Conservation (phyloP, 768 basidiomycete species). For the Vishniacozyma victoriae region DNA sequence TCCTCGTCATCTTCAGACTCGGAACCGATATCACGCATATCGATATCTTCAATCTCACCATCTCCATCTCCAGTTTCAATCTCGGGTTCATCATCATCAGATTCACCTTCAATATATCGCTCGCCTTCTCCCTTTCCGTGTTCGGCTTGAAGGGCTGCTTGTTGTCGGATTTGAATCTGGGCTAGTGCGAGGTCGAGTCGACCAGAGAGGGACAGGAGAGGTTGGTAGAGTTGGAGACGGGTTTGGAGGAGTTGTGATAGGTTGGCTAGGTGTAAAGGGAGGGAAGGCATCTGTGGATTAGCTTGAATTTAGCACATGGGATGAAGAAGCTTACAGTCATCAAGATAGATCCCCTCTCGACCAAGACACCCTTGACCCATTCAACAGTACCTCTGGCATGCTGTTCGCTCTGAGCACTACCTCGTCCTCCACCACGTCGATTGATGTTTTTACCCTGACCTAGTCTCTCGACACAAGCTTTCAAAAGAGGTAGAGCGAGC, state of each 20-base stretch:
- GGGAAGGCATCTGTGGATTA: slow-evolving; percentile 70
- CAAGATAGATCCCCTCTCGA: slow-evolving; percentile 80
- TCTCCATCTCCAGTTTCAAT: slow-evolving; percentile 40
- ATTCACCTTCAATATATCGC: slow-evolving; percentile 60
- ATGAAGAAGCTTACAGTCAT: slow-evolving; percentile 67
- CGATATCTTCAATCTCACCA: slow-evolving; percentile 43
- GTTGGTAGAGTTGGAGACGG: slow-evolving; percentile 75
- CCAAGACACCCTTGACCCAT: slow-evolving; percentile 63
- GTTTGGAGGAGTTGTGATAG: slow-evolving; percentile 70
- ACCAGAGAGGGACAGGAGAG: slow-evolving; percentile 76
- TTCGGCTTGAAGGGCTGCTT: slow-evolving; percentile 52
- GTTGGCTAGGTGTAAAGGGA: slow-evolving; percentile 77
- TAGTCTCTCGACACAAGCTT: slow-evolving; percentile 81
- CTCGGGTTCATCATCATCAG: slow-evolving; percentile 55
- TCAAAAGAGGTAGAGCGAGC: slow-evolving; percentile 75
- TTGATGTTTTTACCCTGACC: slow-evolving; percentile 71
- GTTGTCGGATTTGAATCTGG: slow-evolving; percentile 82
- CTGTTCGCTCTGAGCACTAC: slow-evolving; percentile 56
- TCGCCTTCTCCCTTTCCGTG: slow-evolving; percentile 69
- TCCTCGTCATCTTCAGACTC: slow-evolving; percentile 51
- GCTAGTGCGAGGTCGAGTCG: slow-evolving; percentile 88
- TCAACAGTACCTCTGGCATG: slow-evolving; percentile 44
- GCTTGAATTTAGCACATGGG: neutral
- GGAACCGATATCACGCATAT: slow-evolving; percentile 21
- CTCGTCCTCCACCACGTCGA: slow-evolving; percentile 61